A percentile compares a stretch with the other conserved stretches of the same genome.
phyloP scores from a whole-genome alignment of 1,284 basidiomycete species.

The Phellopilus nigrolimitatus region DNA sequence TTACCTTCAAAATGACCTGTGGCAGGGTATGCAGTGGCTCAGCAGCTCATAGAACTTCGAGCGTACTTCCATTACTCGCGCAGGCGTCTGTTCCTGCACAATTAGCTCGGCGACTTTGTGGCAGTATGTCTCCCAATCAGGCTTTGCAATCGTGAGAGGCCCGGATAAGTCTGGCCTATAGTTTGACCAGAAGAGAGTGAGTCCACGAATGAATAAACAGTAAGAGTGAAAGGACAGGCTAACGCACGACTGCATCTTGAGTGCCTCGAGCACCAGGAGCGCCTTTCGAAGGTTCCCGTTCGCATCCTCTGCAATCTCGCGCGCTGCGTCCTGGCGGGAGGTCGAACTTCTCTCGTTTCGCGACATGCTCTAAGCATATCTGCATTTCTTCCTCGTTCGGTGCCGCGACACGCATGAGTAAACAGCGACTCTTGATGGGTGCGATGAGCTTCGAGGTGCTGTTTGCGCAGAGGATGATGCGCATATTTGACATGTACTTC shows the following conservation, averaged over 20 bases:
- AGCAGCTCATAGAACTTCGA: slow-evolving; percentile 94
- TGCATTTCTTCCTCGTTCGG: slow-evolving; percentile 83
- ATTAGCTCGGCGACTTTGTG: slow-evolving; percentile 85
- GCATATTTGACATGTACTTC: slow-evolving; percentile 97
- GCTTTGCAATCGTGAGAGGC: slow-evolving; percentile 80
- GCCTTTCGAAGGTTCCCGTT: slow-evolving; percentile 94
- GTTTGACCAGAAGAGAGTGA: slow-evolving; percentile 5
- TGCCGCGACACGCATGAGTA: slow-evolving; percentile 91
- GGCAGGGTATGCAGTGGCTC: slow-evolving; percentile 97
- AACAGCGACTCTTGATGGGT: slow-evolving; percentile 92
- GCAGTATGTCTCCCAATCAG: slow-evolving; percentile 96
- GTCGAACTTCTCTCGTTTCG: slow-evolving; percentile 77
- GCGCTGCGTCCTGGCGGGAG: slow-evolving; percentile 72
- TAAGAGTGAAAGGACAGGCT: no score
- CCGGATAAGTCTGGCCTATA: slow-evolving; percentile 69
- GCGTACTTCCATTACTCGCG: slow-evolving; percentile 87
- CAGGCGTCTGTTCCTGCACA: slow-evolving; percentile 89
- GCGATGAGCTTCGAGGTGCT: slow-evolving; percentile 96
- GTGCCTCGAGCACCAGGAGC: slow-evolving; percentile 88
- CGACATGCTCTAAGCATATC: slow-evolving; percentile 75
- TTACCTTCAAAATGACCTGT: slow-evolving; percentile 84
- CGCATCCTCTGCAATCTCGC: slow-evolving; percentile 76
- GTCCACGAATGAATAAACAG: slow-evolving; percentile 1
- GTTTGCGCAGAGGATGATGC: slow-evolving; percentile 97
- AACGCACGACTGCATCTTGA: slow-evolving; percentile 88